phyloP scores from a whole-genome alignment of 352 stramenopile genomes.

The Pythium sp. region DNA sequence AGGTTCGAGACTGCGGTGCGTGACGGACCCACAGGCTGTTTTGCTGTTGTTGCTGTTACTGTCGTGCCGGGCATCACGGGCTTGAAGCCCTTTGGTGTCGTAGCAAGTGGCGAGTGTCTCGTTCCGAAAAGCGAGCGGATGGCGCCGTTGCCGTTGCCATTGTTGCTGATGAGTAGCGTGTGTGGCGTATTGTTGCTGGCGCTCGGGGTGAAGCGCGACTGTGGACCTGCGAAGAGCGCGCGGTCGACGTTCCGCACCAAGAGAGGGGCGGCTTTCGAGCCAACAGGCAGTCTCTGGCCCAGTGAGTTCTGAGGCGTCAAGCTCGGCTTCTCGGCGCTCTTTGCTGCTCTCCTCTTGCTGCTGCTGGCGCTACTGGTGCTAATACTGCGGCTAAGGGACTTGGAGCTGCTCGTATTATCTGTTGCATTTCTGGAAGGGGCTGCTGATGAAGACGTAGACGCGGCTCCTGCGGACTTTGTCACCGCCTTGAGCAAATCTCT shows the following conservation, averaged over 20 bases:
- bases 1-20: conserved; percentile 16
- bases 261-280: conserved; percentile 23
- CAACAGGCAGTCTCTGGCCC: neutral
- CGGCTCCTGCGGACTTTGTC: neutral
- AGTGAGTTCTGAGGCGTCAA: conserved; percentile 14
- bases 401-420: neutral
- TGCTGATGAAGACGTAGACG: conserved; percentile 17
- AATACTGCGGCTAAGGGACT: neutral
- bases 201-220: conserved; percentile 19
- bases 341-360: conserved; percentile 3
- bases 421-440: neutral
- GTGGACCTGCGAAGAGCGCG: conserved; percentile 17
- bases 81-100: conserved; percentile 4
- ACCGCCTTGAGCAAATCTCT: conserved; percentile 5
- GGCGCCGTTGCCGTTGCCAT: neutral
- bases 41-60: neutral
- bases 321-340: conserved; percentile 13
- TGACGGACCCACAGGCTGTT: neutral
- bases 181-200: conserved; percentile 15
- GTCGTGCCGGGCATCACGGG: conserved; percentile 1
- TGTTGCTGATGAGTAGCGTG: conserved; percentile 1
- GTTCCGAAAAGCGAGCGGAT: neutral
- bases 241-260: conserved; percentile 33
- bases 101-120: neutral
- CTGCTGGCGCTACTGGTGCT: conserved; percentile 17